Base-by-base conservation (phyloP, 805 yeast species). In the Candida xiaguanensis region DNA sequence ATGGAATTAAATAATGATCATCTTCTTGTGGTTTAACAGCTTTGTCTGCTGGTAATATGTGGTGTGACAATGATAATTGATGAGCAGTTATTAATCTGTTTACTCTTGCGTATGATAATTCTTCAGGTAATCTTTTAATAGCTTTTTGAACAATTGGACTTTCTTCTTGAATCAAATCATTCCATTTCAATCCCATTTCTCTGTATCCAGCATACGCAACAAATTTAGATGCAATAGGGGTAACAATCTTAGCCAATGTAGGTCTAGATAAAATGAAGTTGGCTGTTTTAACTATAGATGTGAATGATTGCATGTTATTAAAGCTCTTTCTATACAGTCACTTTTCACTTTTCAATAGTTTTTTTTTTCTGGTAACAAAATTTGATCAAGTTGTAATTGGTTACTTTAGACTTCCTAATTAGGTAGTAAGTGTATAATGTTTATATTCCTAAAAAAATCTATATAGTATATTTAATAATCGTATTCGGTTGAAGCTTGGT, bases 61-160 rank as follows among this genome's bases (percentile, higher is more conserved):
- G 89, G 64, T 88, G 95, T 41, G 90, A 74, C 51, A 90, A 73
- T 35, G 90, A 76, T 41, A 79, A 75, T 74, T 93, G 99, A 63
- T 84, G 90, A 46, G 98, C 96, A 51, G 95, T 86, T 50, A 91
- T 74, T 49, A 86, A 77, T 75, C 99, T 86, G 79, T 73, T 93
- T 61, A 83, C 84, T 74, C 99, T 87, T 48, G 95, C 88, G 67
- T 91, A 93, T 31, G 80, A 69, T 63, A 84, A 95, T 39, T 78
- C 80, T 37, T 78, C 77, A 50, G 96, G 95, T 57, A 93, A 72
- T 77, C 99, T 87, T 48, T 77, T 66, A 46, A 93, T 70, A 40
- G 97, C 98, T 59, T 80, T 87, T 72, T 88, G 91, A 70, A 84
- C 77, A 40, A 79, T 70, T 55, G 90, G 90, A 62, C 73, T 83